Evolutionary conservation across 768 basidiomycete species (phyloP), one percentile per base, ranked within the genome.

Genomic region (Tulasnella calospora): DNA sequence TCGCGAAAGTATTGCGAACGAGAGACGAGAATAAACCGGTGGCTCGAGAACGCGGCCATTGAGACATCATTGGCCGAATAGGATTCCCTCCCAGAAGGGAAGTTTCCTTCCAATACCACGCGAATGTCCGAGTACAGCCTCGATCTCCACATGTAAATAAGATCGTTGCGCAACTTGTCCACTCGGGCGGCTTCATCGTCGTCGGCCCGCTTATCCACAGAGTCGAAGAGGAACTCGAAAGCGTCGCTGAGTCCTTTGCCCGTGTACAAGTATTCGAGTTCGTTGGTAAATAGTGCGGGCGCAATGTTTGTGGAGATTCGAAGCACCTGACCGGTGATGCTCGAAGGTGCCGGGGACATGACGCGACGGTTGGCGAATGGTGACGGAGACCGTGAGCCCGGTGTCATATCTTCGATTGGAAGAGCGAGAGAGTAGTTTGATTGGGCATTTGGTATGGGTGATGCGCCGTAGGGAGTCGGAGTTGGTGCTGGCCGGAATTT

Each of bases 81-180:
- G 40, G 38, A 27, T 23, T 80, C 77, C 36, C 40, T n/a, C n/a
- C 46, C 79, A 33, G 80, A 70, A 0, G 89, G 90, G 81, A 90
- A 91, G 78, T 88, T 90, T 71, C 91, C 91, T 0, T 90, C 89
- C 79, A 96, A 89, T 0, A 92, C 88, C 76, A 99, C 91, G 74
- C 92, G 90, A 33, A 97, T 90, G 84, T 99, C 97, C 2, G 95
- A 94, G 83, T 96, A 99, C 23, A 99, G 90, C 72, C 95, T 90
- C 17, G 93, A 94, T 41, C 97, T 87, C 97, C 96, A 98, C 95
- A 96, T 97, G 86, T 92, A 98, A 33, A 96, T 93, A 38, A 98
- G 88, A 82, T 98, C 97, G 84, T 95, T 94, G 79, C 94, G 90
- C 13, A 98, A 89, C 85, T 95, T 94, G 84, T 95, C 94, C 55